phyloP scores from a whole-genome alignment of 1,284 basidiomycete genomes.

The Apiotrichum siamense region DNA sequence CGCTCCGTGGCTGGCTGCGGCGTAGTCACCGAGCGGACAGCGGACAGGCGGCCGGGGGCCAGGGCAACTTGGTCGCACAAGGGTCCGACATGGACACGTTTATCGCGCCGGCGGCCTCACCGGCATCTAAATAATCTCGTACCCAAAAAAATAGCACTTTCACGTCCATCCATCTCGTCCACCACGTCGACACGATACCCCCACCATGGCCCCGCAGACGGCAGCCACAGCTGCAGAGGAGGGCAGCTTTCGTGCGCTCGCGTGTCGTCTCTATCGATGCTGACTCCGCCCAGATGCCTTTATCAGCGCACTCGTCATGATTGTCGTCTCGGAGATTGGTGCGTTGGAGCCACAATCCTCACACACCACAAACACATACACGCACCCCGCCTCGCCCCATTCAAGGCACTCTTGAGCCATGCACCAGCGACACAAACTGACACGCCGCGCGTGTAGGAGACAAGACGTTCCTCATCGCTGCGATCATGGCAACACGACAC shows the following conservation, averaged over 20 bases:
- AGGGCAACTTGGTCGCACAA: too few relatives aligned
- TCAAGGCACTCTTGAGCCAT: too few relatives aligned
- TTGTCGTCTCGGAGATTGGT: conserved; percentile 75
- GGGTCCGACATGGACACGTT: too few relatives aligned
- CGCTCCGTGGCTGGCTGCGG: too few relatives aligned
- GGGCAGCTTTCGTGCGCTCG: conserved; percentile 10
- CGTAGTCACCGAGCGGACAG: too few relatives aligned
- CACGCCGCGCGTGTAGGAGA: conserved; percentile 58
- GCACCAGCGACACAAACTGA: neutral
- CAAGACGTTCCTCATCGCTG: conserved; percentile 96
- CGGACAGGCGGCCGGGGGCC: too few relatives aligned
- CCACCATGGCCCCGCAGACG: conserved; percentile 1
- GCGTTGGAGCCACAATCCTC: too few relatives aligned
- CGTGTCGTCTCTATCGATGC: neutral
- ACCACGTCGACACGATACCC: neutral
- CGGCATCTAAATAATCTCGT: too few relatives aligned
- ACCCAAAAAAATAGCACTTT: too few relatives aligned
- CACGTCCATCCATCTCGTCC: neutral
- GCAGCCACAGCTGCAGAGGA: conserved; percentile 2
- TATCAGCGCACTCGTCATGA: conserved; percentile 73
- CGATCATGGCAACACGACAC: conserved; percentile 94
- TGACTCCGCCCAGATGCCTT: conserved; percentile 52
- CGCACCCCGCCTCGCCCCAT: too few relatives aligned
- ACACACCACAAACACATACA: too few relatives aligned
- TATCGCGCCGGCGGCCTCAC: too few relatives aligned